These are phyloP conservation scores for Rhizopogon rudus DNA, from an alignment of 768 basidiomycete genomes.

Conservation along the genomic window DNA sequence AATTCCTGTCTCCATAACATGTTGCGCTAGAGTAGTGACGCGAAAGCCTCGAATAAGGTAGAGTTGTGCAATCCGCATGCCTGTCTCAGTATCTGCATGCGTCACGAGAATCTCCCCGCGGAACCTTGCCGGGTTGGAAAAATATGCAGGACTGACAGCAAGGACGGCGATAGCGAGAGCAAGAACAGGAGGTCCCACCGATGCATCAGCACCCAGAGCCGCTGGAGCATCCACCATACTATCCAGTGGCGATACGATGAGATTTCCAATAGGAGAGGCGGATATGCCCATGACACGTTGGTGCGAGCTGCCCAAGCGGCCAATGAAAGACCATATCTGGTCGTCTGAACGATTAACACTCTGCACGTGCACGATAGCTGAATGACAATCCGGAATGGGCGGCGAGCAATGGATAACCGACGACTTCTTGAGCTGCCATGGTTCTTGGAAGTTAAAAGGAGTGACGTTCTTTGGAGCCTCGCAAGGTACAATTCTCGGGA, in stretches of 20 bases:
- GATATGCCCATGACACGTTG: neutral
- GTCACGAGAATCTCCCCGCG: neutral
- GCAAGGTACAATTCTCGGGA: neutral
- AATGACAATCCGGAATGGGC: neutral
- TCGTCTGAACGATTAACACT: neutral
- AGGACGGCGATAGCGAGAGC: neutral
- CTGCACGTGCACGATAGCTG: neutral
- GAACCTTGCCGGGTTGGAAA: neutral
- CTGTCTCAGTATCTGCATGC: neutral
- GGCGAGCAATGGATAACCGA: neutral
- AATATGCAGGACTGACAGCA: neutral
- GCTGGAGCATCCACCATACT: neutral
- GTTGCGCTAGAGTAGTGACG: neutral
- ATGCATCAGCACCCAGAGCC: too few relatives aligned
- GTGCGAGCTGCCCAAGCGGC: neutral
- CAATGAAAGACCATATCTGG: conserved; percentile 1
- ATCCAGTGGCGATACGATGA: neutral
- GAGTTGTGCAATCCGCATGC: neutral
- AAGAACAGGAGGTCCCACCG: neutral
- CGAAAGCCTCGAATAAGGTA: neutral
- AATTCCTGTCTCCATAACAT: neutral
- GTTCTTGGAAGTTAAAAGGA: neutral
- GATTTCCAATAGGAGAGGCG: neutral
- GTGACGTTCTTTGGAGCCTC: neutral
- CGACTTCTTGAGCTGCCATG: neutral